A percentile compares a stretch with the other conserved stretches of the same genome.
These are phyloP conservation scores for Lactarius hengduanensis DNA, from an alignment of 768 basidiomycete genomes.

Conservation along the genomic window DNA sequence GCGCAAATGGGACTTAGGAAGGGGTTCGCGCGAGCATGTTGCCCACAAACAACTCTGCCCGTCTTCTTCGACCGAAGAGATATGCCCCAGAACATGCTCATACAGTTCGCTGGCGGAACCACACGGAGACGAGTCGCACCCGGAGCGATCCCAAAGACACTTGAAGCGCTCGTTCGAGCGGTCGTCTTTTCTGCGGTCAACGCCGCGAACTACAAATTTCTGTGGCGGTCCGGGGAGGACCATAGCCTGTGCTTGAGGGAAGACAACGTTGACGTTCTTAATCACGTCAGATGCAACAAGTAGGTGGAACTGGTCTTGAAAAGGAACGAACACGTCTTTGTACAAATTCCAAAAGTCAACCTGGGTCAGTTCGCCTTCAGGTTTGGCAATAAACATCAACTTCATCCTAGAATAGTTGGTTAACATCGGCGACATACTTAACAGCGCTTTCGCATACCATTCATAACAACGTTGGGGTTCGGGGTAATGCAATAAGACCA, in stretches of 20 bases:
- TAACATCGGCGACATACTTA: not conserved
- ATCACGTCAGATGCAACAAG: conserved; percentile 92
- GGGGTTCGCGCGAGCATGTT: conserved; percentile 50
- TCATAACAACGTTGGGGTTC: conserved; percentile 84
- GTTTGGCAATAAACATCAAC: conserved; percentile 74
- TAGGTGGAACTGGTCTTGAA: conserved; percentile 54
- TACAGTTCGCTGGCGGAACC: conserved; percentile 62
- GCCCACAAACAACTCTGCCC: conserved; percentile 70
- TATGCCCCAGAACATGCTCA: conserved; percentile 59
- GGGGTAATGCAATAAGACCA: conserved; percentile 48
- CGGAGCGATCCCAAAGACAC: conserved; percentile 72
- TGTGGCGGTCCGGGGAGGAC: conserved; percentile 70
- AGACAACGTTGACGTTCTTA: conserved; percentile 84
- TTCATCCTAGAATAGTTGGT: conserved; percentile 63
- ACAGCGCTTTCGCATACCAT: conserved; percentile 51
- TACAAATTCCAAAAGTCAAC: conserved; percentile 96
- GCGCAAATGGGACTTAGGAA: conserved; percentile 53
- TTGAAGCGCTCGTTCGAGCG: conserved; percentile 61
- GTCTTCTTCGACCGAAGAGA: conserved; percentile 44
- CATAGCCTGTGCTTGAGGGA: conserved; percentile 85
- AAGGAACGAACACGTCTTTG: conserved; percentile 72
- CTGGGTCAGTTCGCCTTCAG: conserved; percentile 83
- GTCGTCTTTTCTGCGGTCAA: conserved; percentile 63
- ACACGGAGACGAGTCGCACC: conserved; percentile 50
- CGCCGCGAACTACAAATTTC: conserved; percentile 85